Base-by-base conservation (phyloP, 768 basidiomycete genomes). In the Ramaria rubella region DNA sequence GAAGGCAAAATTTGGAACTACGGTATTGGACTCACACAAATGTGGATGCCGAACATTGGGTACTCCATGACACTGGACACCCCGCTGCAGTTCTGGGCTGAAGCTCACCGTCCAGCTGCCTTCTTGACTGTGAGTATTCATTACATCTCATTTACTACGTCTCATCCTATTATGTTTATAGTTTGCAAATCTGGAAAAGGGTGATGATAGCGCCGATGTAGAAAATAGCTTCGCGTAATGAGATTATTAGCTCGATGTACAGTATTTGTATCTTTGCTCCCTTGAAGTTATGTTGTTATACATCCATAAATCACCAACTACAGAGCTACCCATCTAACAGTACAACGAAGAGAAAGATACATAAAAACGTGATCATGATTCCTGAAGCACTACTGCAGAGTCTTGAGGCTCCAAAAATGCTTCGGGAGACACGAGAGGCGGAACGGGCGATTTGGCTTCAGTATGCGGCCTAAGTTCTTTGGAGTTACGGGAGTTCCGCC, bases 1-100 rank as follows among this genome's bases (percentile, higher is more conserved):
- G 94, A 89, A 69, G 96, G 95, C 61, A 84, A 84, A 55, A 85
- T 96, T 31, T 98, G 96, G 96, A 96, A 96, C 70, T 97, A 96
- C 65, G 92, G 93, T 31, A 85, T 95, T 56, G 93, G 94, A 34
- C 75, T 96, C 48, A 95, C 94, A 4, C 92, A 96, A 69, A 68
- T 92, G 60, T 97, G 93, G 91, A 80, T 88, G 7, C 81, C 90
- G 33, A 88, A 75, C 63, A 70, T 94, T 62, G 79, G 82, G 34
- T 97, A 90, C 66, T 79, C 82, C 19, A 87, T 95, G 79, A 82
- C 81, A 27, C 74, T 97, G 58, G 94, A 95, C 67, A 94, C 90
- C n/a, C 94, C 94, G 12, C 75, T 94, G 29, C 74, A 87, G 58
- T 97, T 96, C 82, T 97, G 94, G 94, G 87, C 92, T 1, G 91